phyloP scores from a whole-genome alignment of 139 green algal species.

The Chlorella vulgaris region DNA sequence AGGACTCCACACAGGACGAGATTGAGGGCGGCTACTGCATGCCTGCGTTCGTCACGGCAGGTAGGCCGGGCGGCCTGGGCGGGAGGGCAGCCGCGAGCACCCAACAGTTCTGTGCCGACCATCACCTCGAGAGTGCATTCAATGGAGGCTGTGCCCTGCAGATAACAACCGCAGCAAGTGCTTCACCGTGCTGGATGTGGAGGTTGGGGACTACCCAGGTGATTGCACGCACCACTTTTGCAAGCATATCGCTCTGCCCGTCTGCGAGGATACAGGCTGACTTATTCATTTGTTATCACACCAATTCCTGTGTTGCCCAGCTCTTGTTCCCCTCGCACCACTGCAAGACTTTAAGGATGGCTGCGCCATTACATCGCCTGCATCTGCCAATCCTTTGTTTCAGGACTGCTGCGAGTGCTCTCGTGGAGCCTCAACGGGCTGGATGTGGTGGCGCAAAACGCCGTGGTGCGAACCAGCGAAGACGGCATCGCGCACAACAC shows the following conservation, averaged over 20 bases:
- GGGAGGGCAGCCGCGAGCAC: neutral
- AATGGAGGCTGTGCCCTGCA: too few species aligned
- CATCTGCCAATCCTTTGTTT: neutral
- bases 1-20: neutral
- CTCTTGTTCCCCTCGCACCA: too few species aligned
- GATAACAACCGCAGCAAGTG: constrained; percentile 55
- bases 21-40: constrained; percentile 11
- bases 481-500: constrained; percentile 58
- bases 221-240: neutral
- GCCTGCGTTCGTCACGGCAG: constrained; percentile 11
- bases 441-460: constrained; percentile 54
- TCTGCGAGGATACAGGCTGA: too few species aligned
- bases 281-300: neutral
- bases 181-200: constrained; percentile 57
- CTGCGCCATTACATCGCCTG: too few species aligned
- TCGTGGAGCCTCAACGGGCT: constrained; percentile 63
- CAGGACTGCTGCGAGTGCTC: constrained; percentile 59
- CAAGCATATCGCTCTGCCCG: too few species aligned
- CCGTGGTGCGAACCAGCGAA: constrained; percentile 34
- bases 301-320: too few species aligned
- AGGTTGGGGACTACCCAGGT: constrained; percentile 62
- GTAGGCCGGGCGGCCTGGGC: neutral
- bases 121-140: too few species aligned
- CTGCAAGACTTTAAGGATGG: too few species aligned
- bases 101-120: neutral